Percentiles rank a stretch among this genome's conserved stretches.
Conservation (phyloP, 23 red algal species). For the Porphyridium purpureum region DNA sequence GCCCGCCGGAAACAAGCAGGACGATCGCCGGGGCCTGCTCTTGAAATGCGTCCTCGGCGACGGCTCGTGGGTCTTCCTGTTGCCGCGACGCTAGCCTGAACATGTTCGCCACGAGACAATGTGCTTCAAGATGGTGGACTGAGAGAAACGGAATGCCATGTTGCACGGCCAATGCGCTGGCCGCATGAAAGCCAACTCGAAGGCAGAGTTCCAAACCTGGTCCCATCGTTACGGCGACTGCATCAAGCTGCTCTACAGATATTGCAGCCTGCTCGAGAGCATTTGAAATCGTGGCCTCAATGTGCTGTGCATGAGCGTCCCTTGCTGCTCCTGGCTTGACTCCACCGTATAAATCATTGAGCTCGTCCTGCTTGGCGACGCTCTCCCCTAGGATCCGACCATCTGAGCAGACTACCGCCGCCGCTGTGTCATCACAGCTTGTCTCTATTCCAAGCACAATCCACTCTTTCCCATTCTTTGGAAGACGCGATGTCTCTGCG, state of each 20-base stretch:
- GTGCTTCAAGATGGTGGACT: conserved; percentile 91
- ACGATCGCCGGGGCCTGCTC: background rate
- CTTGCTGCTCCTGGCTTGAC: conserved; percentile 75
- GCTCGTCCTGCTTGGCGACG: conserved; percentile 42
- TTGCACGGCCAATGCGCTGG: conserved; percentile 7
- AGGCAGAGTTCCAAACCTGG: conserved; percentile 92
- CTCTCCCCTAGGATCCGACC: conserved; percentile 55
- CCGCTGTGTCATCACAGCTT: conserved; percentile 94
- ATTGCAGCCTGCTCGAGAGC: conserved; percentile 34
- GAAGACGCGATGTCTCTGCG: too few species aligned
- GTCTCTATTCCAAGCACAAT: conserved; percentile 85
- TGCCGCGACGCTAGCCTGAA: background rate
- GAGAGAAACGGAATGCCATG: conserved; percentile 50
- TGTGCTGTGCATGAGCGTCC: conserved; percentile 60
- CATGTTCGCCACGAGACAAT: conserved; percentile 58
- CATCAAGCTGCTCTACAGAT: conserved; percentile 16
- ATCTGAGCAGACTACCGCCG: conserved; percentile 53
- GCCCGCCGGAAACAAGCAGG: conserved; percentile 79
- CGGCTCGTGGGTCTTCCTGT: background rate
- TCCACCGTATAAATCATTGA: conserved; percentile 67
- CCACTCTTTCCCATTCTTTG: background rate
- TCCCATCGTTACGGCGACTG: conserved; percentile 82
- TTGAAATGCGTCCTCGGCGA: background rate
- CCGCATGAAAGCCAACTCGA: conserved; percentile 73
- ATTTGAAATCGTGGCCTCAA: conserved; percentile 31